Conservation (phyloP, 768 basidiomycete genomes). For the Cystofilobasidium bisporidii region DNA sequence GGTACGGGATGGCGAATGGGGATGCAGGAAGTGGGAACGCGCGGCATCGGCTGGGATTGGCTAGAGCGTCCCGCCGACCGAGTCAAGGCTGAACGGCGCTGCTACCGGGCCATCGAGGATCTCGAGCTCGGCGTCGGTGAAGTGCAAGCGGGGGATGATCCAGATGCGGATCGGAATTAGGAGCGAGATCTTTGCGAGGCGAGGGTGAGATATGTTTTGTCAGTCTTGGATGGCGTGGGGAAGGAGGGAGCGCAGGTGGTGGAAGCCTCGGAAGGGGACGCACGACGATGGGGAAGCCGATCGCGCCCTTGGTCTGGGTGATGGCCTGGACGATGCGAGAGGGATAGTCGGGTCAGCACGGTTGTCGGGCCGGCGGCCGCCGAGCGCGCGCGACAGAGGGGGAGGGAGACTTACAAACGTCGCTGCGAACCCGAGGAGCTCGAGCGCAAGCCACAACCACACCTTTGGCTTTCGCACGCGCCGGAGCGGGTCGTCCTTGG, state of each 20-base stretch:
- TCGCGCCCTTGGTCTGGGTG: conserved; percentile 81
- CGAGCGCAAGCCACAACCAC: conserved; percentile 59
- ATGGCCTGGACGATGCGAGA: conserved; percentile 46
- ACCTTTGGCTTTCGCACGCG: conserved; percentile 66
- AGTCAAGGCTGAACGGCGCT: conserved; percentile 6
- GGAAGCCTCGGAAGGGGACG: neutral
- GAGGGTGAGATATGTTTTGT: too few relatives aligned
- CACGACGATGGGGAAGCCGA: conserved; percentile 76
- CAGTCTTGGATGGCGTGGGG: neutral
- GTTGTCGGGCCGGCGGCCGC: too few relatives aligned
- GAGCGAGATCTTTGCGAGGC: conserved; percentile 49
- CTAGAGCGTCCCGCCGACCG: conserved; percentile 11
- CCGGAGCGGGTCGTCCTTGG: conserved; percentile 57
- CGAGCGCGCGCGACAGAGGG: too few relatives aligned
- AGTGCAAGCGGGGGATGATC: conserved; percentile 61
- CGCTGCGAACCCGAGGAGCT: conserved; percentile 72
- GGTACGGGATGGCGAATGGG: too few relatives aligned
- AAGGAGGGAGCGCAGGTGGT: neutral
- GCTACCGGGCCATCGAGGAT: conserved; percentile 87
- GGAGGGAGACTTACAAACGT: conserved; percentile 49
- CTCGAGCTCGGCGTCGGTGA: conserved; percentile 64
- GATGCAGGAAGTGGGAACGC: too few relatives aligned
- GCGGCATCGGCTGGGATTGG: too few relatives aligned
- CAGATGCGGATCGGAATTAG: conserved; percentile 65
- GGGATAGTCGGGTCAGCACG: too few relatives aligned